Evolutionary conservation across 768 basidiomycete genomes (phyloP), one percentile per base, ranked within the genome.

Genomic region (Macrolepiota albuminosa): DNA sequence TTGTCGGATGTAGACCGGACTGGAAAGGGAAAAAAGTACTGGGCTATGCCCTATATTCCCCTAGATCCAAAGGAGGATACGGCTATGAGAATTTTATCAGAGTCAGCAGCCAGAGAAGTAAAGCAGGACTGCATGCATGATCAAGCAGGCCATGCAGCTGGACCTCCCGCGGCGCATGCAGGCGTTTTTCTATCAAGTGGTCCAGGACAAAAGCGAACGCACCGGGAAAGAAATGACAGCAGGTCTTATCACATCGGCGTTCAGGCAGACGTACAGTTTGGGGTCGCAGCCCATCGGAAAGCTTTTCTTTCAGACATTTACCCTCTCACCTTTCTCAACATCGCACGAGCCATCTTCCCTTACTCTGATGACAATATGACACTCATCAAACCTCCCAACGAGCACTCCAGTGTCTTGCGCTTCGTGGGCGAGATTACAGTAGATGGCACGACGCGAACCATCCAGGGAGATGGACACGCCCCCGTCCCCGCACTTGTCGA

Each of bases 11-110:
- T 83, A 34, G 75, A 79, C 50, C 70, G 66, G 13, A 74, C 73
- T 21, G 82, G 80, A 36, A 74, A 79, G 59, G 71, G 69, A 14
- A 68, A 68, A 47, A 76, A 82, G 63, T 71, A 76, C 29, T 91
- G 89, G 89, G 80, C 85, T 63, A 85, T 93, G 73, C 91, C 91
- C 0, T 93, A 93, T 72, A 77, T 93, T 40, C 91, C 91, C 14
- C 81, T 93, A 72, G 91, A 93, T 73, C 91, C 91, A 2, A 87
- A 86, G 46, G 91, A 93, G 91, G 91, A 0, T 87, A 87, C 71
- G 89, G 77, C 53, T 93, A 93, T 76, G 91, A 93, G 66, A 91
- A 91, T 37, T 86, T 93, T 71, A 93, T 93, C 65, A 85, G 91
- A 24, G 91, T 93, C 73, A 93, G 92, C 74, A 89, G 90, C 45